Evolutionary conservation across 371 early-diverging fungal species (phyloP), one percentile per base, ranked within the genome.

Genomic region (Mortierella sp.): DNA sequence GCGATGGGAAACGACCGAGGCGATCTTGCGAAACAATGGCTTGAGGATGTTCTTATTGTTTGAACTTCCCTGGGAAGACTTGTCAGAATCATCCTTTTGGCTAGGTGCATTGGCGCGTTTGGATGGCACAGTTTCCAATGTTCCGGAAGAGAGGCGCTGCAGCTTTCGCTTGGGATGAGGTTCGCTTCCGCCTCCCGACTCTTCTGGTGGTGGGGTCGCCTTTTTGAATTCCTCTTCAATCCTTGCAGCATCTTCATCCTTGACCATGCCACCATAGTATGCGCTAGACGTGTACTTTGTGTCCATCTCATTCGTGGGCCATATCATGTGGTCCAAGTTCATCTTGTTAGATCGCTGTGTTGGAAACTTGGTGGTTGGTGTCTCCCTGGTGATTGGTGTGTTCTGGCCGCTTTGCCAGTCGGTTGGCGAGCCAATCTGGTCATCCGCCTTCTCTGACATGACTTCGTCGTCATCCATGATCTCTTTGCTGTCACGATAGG

Each of bases 211-310:
- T 0, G 74, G 76, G 0, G 76, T 68, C 2, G 76, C 61, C 37
- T 68, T 68, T 17, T 76, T 76, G 52, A 76, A 76, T 54, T 76
- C 76, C 37, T 67, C 65, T 25, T 76, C 76, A 21, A 76, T 76
- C 46, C 76, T 49, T 19, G 64, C 76, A 10, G 76, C 76, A 17
- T 76, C 76, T 51, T 76, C 76, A 37, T 76, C 76, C 41, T 59
- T 68, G 27, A 60, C 62, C 76, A 76, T 76, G 44, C 40, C 62
- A n/a, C 59, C 54, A 21, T 67, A 67, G 29, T 58, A 57, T 0
- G 67, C 45, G 31, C 57, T 44, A 13, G 69, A 44, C 19, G 51
- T 24, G 55, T 64, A 76, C 29, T 64, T 76, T 40, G 65, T 68
- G n/a, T 68, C 76, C 51, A 68, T 49, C 27, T 76, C 69, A 25